Evolutionary conservation across 1,284 basidiomycete genomes (phyloP), one percentile per base, ranked within the genome.

Genomic region (Cutaneotrichosporon dermatis): DNA sequence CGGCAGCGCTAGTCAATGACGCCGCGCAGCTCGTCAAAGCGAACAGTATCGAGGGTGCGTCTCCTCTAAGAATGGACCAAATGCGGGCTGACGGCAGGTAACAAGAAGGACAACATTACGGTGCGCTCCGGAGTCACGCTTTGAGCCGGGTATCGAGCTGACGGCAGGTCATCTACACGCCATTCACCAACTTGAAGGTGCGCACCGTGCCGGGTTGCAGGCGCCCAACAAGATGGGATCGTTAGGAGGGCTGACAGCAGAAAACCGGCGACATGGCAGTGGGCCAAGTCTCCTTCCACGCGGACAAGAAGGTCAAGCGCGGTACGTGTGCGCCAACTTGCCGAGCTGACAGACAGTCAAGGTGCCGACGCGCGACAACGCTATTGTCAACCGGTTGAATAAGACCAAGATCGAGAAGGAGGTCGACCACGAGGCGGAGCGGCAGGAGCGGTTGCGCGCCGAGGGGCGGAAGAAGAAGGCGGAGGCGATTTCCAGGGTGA

Each of bases 231-330:
- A 25, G 25, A 3, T 3, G 25, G 25, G 25, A 3, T 3, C 2
- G 25, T 25, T 25, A 25, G 25, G 25, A 2, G 25, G 25, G 25
- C 54, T 58, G 46, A 58, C 36, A 6, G n/a, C 61, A 92, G 89
- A 97, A 97, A 90, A 88, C 89, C 7, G 93, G 93, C 0, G 92
- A 95, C 72, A 95, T 95, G 92, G 92, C 91, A 0, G 87, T 94
- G 2, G 95, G 96, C 0, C 88, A 94, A 69, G 96, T 99, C 0
- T 88, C 91, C 0, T 99, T 99, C 75, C 89, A 95, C 69, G 89
- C 82, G 58, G 92, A 97, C 74, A 90, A 92, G 69, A 83, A 83
- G 76, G 89, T 92, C 52, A 91, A 90, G 80, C 82, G 88, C 79
- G 82, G 89, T 89, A 67, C 54, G 80, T 70, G 25, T 25, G 25